Percentiles rank a stretch among this genome's conserved stretches.
Conservation (phyloP, 306 rosid genomes). For the Vigna hirtella region DNA sequence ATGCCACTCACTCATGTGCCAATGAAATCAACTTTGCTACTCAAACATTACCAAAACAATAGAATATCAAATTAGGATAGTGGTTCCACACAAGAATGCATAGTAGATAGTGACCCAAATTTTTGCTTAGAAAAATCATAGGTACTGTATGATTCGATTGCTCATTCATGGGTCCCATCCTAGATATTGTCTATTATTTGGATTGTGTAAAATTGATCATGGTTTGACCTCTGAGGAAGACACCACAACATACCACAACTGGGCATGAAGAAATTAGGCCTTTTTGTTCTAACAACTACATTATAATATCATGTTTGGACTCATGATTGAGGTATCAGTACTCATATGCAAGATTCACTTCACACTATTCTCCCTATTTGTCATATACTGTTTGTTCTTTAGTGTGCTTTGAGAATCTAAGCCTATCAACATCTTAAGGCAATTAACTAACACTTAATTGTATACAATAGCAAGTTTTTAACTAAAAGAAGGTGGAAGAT, state of each 20-base stretch:
- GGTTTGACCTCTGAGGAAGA: conserved; percentile 54
- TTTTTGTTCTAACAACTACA: conserved; percentile 45
- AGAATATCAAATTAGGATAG: conserved; percentile 31
- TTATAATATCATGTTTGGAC: conserved; percentile 28
- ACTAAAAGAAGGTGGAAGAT: conserved; percentile 5
- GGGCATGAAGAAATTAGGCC: conserved; percentile 43
- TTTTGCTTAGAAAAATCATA: conserved; percentile 24
- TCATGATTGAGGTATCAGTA: conserved; percentile 43
- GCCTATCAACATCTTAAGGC: conserved; percentile 8
- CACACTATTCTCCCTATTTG: conserved; percentile 42
- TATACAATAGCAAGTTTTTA: conserved; percentile 6
- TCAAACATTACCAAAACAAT: conserved; percentile 10
- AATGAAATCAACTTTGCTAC: conserved; percentile 23
- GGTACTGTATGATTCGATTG: conserved; percentile 13
- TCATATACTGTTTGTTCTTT: conserved; percentile 46
- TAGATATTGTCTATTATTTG: conserved; percentile 53
- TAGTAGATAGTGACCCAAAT: conserved; percentile 10
- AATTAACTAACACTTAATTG: conserved; percentile 2
- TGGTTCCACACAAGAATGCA: conserved; percentile 41
- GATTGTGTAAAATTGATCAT: conserved; percentile 44
- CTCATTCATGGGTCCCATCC: conserved; percentile 47
- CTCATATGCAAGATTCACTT: conserved; percentile 34
- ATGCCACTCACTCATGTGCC: conserved; percentile 14
- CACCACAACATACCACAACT: conserved; percentile 40
- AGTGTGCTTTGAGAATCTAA: conserved; percentile 38